These are phyloP conservation scores for Neovahlkampfia damariscottae DNA, from an alignment of 78 protist genomes.

Conservation along the genomic window DNA sequence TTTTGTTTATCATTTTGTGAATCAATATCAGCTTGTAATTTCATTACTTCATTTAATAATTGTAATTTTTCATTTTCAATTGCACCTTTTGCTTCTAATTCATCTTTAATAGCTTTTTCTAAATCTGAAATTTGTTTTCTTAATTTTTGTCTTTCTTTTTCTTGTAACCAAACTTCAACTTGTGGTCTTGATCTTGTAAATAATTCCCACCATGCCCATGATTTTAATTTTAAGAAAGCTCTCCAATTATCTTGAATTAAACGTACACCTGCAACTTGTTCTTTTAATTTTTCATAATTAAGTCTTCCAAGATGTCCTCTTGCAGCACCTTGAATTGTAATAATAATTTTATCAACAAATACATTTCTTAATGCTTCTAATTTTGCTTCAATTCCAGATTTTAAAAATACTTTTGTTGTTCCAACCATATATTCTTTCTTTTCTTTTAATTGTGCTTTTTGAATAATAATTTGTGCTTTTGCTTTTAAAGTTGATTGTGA, in stretches of 20 bases:
- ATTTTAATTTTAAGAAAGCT: background rate
- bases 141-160: background rate
- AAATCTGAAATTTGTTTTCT: background rate
- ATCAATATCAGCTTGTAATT: background rate
- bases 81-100: background rate
- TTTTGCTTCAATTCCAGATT: background rate
- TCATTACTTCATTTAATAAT: background rate
- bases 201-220: background rate
- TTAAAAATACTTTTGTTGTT: background rate
- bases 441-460: background rate
- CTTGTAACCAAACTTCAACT: background rate
- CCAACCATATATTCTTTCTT: background rate
- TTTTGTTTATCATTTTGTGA: no score
- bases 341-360: background rate
- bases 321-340: background rate
- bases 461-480: background rate
- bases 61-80: background rate
- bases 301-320: background rate
- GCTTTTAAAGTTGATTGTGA: background rate
- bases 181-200: background rate
- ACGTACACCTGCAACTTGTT: background rate
- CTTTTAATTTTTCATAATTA: background rate
- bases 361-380: background rate
- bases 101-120: background rate
- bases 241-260: background rate